These are phyloP conservation scores for Alternaria ethzedia DNA, from an alignment of 2,329 filamentous ascomycete genomes.

Conservation along the genomic window DNA sequence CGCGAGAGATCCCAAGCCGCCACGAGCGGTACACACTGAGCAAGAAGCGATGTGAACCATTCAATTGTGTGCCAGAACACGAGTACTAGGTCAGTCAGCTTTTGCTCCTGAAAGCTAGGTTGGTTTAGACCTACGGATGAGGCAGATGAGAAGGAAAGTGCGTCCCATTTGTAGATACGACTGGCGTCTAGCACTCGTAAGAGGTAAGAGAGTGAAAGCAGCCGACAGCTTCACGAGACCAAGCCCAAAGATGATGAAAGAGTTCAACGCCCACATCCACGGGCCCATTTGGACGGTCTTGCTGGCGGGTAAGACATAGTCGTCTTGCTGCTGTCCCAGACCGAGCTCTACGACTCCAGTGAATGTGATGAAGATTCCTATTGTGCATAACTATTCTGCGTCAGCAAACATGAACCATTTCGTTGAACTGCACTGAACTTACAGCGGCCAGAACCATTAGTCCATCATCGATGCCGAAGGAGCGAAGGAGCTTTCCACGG, in stretches of 20 bases:
- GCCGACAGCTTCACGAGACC: conserved; percentile 57
- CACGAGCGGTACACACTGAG: conserved; percentile 54
- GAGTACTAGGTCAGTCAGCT: conserved; percentile 16
- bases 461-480: conserved; percentile 58
- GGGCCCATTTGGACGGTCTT: conserved; percentile 3
- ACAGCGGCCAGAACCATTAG: conserved; percentile 52
- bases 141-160: conserved; percentile 37
- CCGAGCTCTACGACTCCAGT: conserved; percentile 33
- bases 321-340: conserved; percentile 50
- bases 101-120: not conserved
- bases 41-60: conserved; percentile 53
- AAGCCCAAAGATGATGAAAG: conserved; percentile 52
- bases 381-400: not conserved
- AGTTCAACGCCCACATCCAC: conserved; percentile 19
- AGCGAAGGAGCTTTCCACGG: conserved; percentile 54
- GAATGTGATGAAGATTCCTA: conserved; percentile 13
- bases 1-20: conserved; percentile 51
- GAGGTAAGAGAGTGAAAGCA: conserved; percentile 53
- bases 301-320: not conserved
- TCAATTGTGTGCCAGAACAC: conserved; percentile 47
- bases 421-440: conserved; percentile 1
- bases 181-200: conserved; percentile 45
- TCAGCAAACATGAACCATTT: not conserved
- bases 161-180: conserved; percentile 37
- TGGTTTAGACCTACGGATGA: conserved; percentile 47